Base-by-base conservation (phyloP, 2,329 filamentous ascomycete genomes). In the Exophiala aquamarina region DNA sequence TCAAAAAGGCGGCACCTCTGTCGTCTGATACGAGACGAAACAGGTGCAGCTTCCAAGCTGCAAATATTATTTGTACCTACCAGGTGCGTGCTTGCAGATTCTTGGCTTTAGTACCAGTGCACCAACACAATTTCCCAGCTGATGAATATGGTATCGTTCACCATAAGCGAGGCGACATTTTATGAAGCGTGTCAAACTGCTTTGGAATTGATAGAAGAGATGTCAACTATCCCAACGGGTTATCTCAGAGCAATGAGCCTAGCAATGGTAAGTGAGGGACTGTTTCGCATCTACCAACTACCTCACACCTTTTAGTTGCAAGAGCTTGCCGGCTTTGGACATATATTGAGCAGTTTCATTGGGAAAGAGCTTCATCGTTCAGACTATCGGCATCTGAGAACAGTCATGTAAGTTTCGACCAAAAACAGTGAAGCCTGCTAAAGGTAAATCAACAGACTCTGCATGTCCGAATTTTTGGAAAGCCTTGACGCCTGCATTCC, bases 331-430 rank as follows among this genome's bases (percentile, higher is more conserved):
- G 47, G 47, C 6, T 26, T 49, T n/a, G 47, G 47, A 35, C 47
- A 49, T 18, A 49, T 49, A 18, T 33, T 49, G 11, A 45, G 41
- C 29, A 44, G 47, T 21, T 44, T 49, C 36, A 45, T 45, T 29
- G 45, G 39, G 35, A 38, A 46, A 40, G 34, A 32, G 14, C 46
- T 49, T 3, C 23, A 32, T 3, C 29, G 28, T 17, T 43, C 46
- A n/a, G 46, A 49, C 41, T 49, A 49, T 32, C 46, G 44, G 41
- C 46, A 49, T 23, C 23, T 49, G 18, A 44, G 41, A 33, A 49
- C 34, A 15, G 46, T 49, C 7, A 43, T 49, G 46, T 49, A 15
- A 6, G 46, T 26, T n/a, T 31, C 21, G 15, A 8, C 6, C 19
- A n/a, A 4, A 29, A 3, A 17, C 15, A 9, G n/a, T 8, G 10